These are phyloP conservation scores for Pseudonectria foliicola DNA, from an alignment of 2,329 filamentous ascomycete genomes.

Conservation along the genomic window DNA sequence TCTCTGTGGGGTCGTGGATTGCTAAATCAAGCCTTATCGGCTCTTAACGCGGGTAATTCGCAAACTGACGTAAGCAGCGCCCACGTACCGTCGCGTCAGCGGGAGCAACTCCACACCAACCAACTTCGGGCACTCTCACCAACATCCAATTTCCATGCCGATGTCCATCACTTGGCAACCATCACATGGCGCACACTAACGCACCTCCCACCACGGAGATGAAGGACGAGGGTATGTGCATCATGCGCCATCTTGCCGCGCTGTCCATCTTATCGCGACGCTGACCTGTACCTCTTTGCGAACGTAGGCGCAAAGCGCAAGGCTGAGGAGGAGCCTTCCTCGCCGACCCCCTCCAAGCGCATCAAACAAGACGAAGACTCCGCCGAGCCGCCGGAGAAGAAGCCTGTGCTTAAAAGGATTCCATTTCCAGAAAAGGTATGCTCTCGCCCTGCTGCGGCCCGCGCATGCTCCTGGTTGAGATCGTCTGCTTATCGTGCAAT, in stretches of 20 bases:
- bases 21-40: too few species aligned
- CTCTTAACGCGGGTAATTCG: too few species aligned
- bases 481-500: constrained; percentile 1
- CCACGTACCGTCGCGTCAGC: constrained; percentile 14
- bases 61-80: constrained; percentile 24
- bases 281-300: background rate
- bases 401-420: constrained; percentile 54
- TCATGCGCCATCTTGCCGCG: too few species aligned
- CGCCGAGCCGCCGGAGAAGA: constrained; percentile 34
- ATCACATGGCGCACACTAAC: too few species aligned
- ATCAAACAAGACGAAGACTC: constrained; percentile 42
- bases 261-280: background rate
- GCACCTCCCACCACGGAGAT: constrained; percentile 1
- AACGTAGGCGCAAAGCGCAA: constrained; percentile 60
- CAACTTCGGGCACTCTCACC: constrained; percentile 2
- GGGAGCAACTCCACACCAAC: constrained; percentile 10
- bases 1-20: too few species aligned
- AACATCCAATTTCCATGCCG: constrained; percentile 10
- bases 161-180: background rate
- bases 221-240: constrained; percentile 21
- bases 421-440: constrained; percentile 83
- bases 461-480: background rate
- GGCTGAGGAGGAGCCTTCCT: constrained; percentile 58
- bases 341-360: constrained; percentile 57
- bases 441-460: background rate